Percentiles rank a stretch among this genome's conserved stretches.
These are phyloP conservation scores for Macrophomina pseudophaseolina DNA, from an alignment of 2,329 filamentous ascomycete species.

Conservation along the genomic window DNA sequence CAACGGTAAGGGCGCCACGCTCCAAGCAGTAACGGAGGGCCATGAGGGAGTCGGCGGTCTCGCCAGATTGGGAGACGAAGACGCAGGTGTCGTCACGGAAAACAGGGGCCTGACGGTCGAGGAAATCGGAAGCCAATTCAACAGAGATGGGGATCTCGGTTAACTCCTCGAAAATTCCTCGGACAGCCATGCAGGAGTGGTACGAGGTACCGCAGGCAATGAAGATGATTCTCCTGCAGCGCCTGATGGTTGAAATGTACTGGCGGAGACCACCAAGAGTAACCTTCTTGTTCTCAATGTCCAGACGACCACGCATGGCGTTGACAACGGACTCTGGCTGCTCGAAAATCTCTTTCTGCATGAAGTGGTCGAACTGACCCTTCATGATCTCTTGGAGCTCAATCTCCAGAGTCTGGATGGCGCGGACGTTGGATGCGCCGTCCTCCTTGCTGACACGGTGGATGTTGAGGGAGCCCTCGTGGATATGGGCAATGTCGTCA, in stretches of 20 bases:
- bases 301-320: constrained; percentile 98
- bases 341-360: constrained; percentile 99
- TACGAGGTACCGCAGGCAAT: constrained; percentile 98
- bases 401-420: constrained; percentile 97
- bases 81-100: constrained; percentile 99
- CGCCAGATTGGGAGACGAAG: constrained; percentile 97
- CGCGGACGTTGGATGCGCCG: constrained; percentile 93
- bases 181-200: constrained; percentile 99
- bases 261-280: constrained; percentile 94
- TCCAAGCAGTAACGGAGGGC: constrained; percentile 97
- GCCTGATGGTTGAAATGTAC: constrained; percentile 94
- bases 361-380: constrained; percentile 99
- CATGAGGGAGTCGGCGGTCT: constrained; percentile 97
- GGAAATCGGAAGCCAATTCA: constrained; percentile 96
- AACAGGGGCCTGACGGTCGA: constrained; percentile 93
- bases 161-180: constrained; percentile 95
- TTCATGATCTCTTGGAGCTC: constrained; percentile 99
- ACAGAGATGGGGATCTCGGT: constrained; percentile 98
- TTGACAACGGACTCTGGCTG: constrained; percentile 99
- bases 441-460: constrained; percentile 97
- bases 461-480: constrained; percentile 98
- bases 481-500: constrained; percentile 99
- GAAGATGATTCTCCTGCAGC: constrained; percentile 97
- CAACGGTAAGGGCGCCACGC: constrained; percentile 94
- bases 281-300: constrained; percentile 90